phyloP scores from a whole-genome alignment of 371 early-diverging fungal species.

The Mortierella sp. region DNA sequence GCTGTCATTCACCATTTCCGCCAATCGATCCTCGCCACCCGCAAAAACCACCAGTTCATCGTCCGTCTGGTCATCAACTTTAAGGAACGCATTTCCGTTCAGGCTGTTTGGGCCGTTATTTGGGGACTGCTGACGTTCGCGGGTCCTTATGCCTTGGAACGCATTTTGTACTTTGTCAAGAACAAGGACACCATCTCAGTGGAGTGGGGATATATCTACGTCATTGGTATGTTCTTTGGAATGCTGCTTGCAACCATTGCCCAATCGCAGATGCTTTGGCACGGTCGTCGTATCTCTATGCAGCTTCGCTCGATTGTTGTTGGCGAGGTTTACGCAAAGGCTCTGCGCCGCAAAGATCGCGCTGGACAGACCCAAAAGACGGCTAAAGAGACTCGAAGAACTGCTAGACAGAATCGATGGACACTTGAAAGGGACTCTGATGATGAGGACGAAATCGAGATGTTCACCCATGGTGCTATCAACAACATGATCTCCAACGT shows the following conservation, averaged over 20 bases:
- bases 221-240: slow-evolving; percentile 57
- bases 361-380: slow-evolving; percentile 42
- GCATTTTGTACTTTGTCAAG: slow-evolving; percentile 37
- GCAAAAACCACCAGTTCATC: slow-evolving; percentile 48
- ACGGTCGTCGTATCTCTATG: slow-evolving; percentile 52
- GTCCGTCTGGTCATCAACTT: slow-evolving; percentile 50
- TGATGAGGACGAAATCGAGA: slow-evolving; percentile 31
- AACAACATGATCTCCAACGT: slow-evolving; percentile 78
- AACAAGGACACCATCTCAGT: slow-evolving; percentile 33
- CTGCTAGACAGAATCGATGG: too few species aligned
- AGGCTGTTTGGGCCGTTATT: slow-evolving; percentile 38
- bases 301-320: slow-evolving; percentile 62
- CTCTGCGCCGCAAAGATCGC: slow-evolving; percentile 64
- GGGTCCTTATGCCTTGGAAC: slow-evolving; percentile 48
- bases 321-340: slow-evolving; percentile 70
- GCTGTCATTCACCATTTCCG: slow-evolving; percentile 56
- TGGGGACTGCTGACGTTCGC: slow-evolving; percentile 43
- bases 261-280: slow-evolving; percentile 56
- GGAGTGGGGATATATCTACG: slow-evolving; percentile 57
- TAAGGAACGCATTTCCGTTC: slow-evolving; percentile 34
- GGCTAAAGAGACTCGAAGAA: too few species aligned
- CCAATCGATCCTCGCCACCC: slow-evolving; percentile 48
- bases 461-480: slow-evolving; percentile 65
- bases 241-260: slow-evolving; percentile 48
- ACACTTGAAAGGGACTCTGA: slow-evolving; percentile 5